phyloP scores from a whole-genome alignment of 1,284 basidiomycete species.

The Naganishia albida region DNA sequence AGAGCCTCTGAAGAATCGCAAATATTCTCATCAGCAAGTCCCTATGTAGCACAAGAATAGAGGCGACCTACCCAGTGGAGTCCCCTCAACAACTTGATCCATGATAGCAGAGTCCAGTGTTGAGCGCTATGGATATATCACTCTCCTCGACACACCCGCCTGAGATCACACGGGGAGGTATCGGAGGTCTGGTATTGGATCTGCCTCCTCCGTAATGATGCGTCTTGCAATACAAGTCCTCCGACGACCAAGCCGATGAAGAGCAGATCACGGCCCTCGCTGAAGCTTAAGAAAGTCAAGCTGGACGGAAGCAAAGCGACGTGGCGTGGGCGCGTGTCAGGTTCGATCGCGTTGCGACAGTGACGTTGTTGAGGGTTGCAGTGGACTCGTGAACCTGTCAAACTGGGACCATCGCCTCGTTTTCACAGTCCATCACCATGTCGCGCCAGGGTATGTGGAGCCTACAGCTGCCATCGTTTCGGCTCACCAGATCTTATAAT shows the following conservation, averaged over 20 bases:
- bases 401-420: background rate
- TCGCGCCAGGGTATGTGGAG: conserved; percentile 43
- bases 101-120: background rate
- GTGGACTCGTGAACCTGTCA: too few relatives aligned
- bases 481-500: background rate
- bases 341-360: conserved; percentile 4
- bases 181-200: background rate
- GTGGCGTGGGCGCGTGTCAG: conserved; percentile 14
- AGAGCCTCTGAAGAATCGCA: conserved; percentile 57
- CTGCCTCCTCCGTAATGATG: too few relatives aligned
- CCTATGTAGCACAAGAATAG: background rate
- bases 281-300: conserved; percentile 4
- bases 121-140: background rate
- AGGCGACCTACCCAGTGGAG: conserved; percentile 28
- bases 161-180: background rate
- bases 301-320: conserved; percentile 9
- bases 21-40: background rate
- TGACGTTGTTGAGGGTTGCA: background rate
- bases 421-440: conserved; percentile 33
- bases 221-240: too few relatives aligned
- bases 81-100: conserved; percentile 17
- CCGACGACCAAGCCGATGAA: too few relatives aligned
- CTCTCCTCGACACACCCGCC: background rate
- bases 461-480: background rate
- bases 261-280: too few relatives aligned